phyloP scores from a whole-genome alignment of 805 yeast genomes.

The Wickerhamomyces silvicola region DNA sequence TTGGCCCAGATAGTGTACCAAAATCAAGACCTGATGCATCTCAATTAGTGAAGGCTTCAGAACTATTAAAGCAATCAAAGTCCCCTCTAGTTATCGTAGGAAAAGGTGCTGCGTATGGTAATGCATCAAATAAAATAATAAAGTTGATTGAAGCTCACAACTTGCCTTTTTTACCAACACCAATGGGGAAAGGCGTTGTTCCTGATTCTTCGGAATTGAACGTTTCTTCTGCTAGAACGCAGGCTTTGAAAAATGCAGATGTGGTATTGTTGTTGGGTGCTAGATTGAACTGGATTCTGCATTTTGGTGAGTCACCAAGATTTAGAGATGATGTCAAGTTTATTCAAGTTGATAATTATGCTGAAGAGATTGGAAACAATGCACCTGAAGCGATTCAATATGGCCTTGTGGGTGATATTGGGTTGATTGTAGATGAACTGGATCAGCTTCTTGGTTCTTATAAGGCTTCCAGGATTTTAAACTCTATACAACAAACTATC shows the following conservation, averaged over 20 bases:
- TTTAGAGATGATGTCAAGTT: constrained; percentile 40
- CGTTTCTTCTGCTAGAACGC: constrained; percentile 57
- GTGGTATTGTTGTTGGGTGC: constrained; percentile 59
- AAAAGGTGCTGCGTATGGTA: constrained; percentile 53
- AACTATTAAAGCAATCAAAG: constrained; percentile 27
- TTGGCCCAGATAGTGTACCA: constrained; percentile 19
- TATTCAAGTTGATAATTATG: constrained; percentile 49
- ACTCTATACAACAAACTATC: constrained; percentile 23
- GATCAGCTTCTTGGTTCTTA: constrained; percentile 19
- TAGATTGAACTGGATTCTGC: constrained; percentile 68
- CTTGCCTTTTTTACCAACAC: constrained; percentile 62
- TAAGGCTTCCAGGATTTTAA: constrained; percentile 27
- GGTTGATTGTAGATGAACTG: constrained; percentile 33
- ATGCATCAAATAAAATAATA: constrained; percentile 34
- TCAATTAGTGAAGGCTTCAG: constrained; percentile 30
- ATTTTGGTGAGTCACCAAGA: constrained; percentile 55
- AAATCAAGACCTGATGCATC: constrained; percentile 29
- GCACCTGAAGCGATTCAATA: constrained; percentile 26
- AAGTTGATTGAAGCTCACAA: constrained; percentile 34
- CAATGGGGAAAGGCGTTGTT: constrained; percentile 73
- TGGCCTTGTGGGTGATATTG: constrained; percentile 54
- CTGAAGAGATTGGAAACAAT: constrained; percentile 48
- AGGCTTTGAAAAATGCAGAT: constrained; percentile 51
- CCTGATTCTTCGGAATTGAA: constrained; percentile 42
- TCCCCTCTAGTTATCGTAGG: constrained; percentile 56